Evolutionary conservation across 305 asterid species (phyloP), one percentile per base, ranked within the genome.

Genomic region (Plantago coronopus): DNA sequence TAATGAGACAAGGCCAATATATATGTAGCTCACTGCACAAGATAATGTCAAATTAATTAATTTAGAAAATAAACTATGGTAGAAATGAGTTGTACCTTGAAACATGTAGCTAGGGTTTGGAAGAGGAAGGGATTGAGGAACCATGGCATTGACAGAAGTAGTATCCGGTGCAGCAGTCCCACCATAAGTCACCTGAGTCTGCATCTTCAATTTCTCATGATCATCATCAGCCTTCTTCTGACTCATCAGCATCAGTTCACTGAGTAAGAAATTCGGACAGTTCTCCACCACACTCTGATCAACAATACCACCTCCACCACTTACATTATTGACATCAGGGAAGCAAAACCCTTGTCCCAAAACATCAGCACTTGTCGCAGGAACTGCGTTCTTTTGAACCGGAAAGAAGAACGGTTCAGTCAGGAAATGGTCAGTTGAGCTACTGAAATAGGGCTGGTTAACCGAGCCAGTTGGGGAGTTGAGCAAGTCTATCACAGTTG

Each of bases 381-480:
- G 4, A 27, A 27, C 31, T 5, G 42, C 13, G 65, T 59, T 37
- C 16, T 73, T 84, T 17, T 70, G 88, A 44, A 69, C 74, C 2
- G 87, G 83, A 23, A 70, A 84, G 50, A 77, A 70, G 62, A 80
- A 86, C 43, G 82, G 83, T 8, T 79, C 82, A 0, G 78, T 5
- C 58, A 76, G 23, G 68, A 83, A 82, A 13, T 29, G 37, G 7
- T 82, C 84, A 12, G 18, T 71, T 0, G 73, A 40, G 12, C 70
- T 29, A 15, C 70, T 84, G 31, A 69, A 18, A 17, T 76, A 83
- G 11, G 88, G 73, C 17, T 82, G 87, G 67, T 83, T 85, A 54
- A 82, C 94, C 0, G 95, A 84, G 48, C 86, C 78, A 11, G 94
- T 80, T 0, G 95, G 72, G 0, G 84, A 80, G 45, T 67, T 78